Evolutionary conservation across 2,329 filamentous ascomycete species (phyloP).

Genomic region (Fusarium kyushuense): DNA sequence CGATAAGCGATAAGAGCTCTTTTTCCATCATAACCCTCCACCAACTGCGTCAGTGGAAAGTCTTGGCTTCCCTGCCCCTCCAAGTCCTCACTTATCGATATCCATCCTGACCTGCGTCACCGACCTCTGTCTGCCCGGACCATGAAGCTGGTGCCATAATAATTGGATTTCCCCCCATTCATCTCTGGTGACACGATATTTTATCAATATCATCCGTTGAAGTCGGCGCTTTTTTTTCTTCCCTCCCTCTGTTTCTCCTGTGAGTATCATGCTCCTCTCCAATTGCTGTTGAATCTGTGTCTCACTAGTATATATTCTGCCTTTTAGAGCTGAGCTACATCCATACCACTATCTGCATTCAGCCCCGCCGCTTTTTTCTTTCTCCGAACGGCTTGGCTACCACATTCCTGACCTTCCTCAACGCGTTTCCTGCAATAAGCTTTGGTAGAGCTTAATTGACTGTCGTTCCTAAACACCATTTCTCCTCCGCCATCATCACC

Average conservation of each 20-base stretch:
- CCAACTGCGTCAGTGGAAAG: conserved; percentile 22
- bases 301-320: conserved; percentile 48
- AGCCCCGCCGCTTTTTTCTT: conserved; percentile 49
- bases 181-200: conserved; percentile 44
- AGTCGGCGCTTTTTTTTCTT: conserved; percentile 26
- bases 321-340: conserved; percentile 42
- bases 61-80: conserved; percentile 32
- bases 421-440: conserved; percentile 37
- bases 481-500: conserved; percentile 30
- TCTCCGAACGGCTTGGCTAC: conserved; percentile 39
- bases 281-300: conserved; percentile 16
- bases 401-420: conserved; percentile 22
- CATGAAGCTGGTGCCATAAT: conserved; percentile 49
- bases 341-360: conserved; percentile 12
- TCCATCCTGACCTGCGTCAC: conserved; percentile 42
- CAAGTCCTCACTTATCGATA: conserved; percentile 12
- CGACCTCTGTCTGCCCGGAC: conserved; percentile 29
- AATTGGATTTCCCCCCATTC: conserved; percentile 41
- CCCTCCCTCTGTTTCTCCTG: conserved; percentile 31
- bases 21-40: conserved; percentile 37
- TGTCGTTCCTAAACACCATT: conserved; percentile 11
- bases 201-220: conserved; percentile 41
- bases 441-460: conserved; percentile 47
- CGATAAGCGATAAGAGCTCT: conserved; percentile 49
- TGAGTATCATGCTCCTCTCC: conserved; percentile 22